Percentiles rank a stretch among this genome's conserved stretches.
Evolutionary conservation across 2,329 filamentous ascomycete species (phyloP).

Genomic region (Grosmannia penicillata): DNA sequence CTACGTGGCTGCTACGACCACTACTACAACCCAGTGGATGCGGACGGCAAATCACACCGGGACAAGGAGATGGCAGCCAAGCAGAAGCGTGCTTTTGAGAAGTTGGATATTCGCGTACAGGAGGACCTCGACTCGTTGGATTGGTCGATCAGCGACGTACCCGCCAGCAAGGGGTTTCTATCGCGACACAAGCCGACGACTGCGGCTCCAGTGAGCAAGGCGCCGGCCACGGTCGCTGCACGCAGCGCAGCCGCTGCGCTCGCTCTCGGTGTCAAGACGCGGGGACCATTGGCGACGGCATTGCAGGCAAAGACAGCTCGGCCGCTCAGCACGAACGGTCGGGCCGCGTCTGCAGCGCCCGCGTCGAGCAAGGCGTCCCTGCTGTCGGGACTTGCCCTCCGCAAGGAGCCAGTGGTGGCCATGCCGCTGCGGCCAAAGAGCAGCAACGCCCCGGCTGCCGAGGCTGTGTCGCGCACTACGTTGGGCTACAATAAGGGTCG

Average conservation of each 20-base stretch:
- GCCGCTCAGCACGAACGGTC: slow-evolving; percentile 11
- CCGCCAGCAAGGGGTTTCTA: slow-evolving; percentile 27
- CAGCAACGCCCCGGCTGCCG: slow-evolving; percentile 24
- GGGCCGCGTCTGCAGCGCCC: background rate
- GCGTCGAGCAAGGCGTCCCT: slow-evolving; percentile 10
- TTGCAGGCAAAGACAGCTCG: slow-evolving; percentile 13
- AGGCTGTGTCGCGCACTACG: slow-evolving; percentile 61
- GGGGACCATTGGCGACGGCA: too few relatives aligned
- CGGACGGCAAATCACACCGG: slow-evolving; percentile 47
- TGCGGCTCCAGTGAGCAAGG: background rate
- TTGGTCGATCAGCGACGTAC: slow-evolving; percentile 43
- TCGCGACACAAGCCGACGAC: slow-evolving; percentile 10
- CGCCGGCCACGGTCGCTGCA: slow-evolving; percentile 37
- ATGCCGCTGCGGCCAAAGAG: slow-evolving; percentile 6
- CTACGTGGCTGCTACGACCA: slow-evolving; percentile 47
- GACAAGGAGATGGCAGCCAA: slow-evolving; percentile 46
- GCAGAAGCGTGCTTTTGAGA: slow-evolving; percentile 33
- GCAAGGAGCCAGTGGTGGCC: slow-evolving; percentile 5
- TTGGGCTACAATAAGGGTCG: slow-evolving; percentile 76
- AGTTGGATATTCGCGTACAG: slow-evolving; percentile 52
- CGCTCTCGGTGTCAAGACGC: slow-evolving; percentile 21
- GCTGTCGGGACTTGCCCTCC: slow-evolving; percentile 6
- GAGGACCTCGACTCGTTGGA: slow-evolving; percentile 48
- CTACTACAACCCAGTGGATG: slow-evolving; percentile 49
- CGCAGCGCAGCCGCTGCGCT: slow-evolving; percentile 39